Base-by-base conservation (phyloP, 2,329 filamentous ascomycete species). In the Mariannaea elegans region DNA sequence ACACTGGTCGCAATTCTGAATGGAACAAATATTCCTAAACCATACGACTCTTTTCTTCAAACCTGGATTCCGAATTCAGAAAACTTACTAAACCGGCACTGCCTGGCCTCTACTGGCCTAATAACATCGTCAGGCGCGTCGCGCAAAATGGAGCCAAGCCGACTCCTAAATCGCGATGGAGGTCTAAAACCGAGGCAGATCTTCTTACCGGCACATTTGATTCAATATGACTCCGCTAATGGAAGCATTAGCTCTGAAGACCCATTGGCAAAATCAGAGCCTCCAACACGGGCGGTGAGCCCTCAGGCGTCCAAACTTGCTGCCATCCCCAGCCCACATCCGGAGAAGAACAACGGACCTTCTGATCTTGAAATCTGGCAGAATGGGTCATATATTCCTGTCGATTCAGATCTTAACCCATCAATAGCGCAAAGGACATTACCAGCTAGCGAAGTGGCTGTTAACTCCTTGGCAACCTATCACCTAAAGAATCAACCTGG, bases 181-280 rank as follows among this genome's bases (percentile, higher is more conserved):
- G 21, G 19, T 14, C 19, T 10, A 14, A 31, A n/a, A 19, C 39
- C 13, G 5, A 54, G 52, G 3, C 29, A 47, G 1, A 6, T 41
- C 10, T 34, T 46, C 10, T 31, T 58, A 10, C 50, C 50, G 2
- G n/a, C 50, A 2, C 53, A 61, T 4, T 23, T 60, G 8, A 44
- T 12, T 19, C 47, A 48, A n/a, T 47, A 31, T 14, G 50, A 27
- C 19, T 63, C 55, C 4, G 19, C 49, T 3, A 27, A 56, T 2
- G 60, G 56, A 4, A 68, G 62, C 29, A 31, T 61, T 6, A 65
- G 65, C n/a, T 65, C 58, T 2, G 67, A 67, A 13, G 70, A 70
- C 13, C 65, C 68, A 18, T 38, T 71, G 13, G 53, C 59, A 7
- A 41, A 14, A 4, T 36, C 50, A 10, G 41, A 60, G 39, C 52